These are phyloP conservation scores for Punica granatum DNA, from an alignment of 345 rosid genomes.

Conservation along the genomic window DNA sequence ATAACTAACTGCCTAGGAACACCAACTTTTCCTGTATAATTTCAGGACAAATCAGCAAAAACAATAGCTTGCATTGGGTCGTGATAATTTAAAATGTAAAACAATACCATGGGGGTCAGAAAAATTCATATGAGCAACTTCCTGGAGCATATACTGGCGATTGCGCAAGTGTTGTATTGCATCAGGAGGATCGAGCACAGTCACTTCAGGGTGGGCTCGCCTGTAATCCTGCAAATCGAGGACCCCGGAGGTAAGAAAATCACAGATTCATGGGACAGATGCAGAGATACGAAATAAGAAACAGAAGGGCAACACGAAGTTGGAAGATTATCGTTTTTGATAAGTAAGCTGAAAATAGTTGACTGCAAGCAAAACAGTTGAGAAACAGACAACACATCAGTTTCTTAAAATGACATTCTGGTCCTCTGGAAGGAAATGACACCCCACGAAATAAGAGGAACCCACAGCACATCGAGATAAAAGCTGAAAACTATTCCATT, in stretches of 20 bases:
- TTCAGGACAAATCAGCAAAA: neutral
- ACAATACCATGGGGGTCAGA: constrained; percentile 37
- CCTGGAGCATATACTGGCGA: constrained; percentile 78
- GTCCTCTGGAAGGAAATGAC: neutral
- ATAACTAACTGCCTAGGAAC: constrained; percentile 59
- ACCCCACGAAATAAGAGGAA: too few species aligned
- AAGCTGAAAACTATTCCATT: neutral
- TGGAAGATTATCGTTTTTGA: too few species aligned
- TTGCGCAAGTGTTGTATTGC: constrained; percentile 66
- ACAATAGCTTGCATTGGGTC: neutral
- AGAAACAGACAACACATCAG: neutral
- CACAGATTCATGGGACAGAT: neutral
- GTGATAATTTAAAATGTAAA: neutral
- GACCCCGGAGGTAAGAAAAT: neutral
- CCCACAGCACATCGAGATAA: too few species aligned
- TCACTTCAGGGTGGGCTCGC: constrained; percentile 63
- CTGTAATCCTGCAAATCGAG: constrained; percentile 48
- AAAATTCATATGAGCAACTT: constrained; percentile 74
- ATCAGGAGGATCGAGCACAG: constrained; percentile 83
- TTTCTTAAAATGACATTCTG: neutral
- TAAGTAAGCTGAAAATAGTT: neutral
- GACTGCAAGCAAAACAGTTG: neutral
- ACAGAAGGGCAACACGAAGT: too few species aligned
- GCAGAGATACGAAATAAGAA: neutral
- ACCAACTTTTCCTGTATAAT: constrained; percentile 49